These are phyloP conservation scores for Chaetomidium leptoderma DNA, from an alignment of 495 filamentous ascomycete species.

Conservation along the genomic window DNA sequence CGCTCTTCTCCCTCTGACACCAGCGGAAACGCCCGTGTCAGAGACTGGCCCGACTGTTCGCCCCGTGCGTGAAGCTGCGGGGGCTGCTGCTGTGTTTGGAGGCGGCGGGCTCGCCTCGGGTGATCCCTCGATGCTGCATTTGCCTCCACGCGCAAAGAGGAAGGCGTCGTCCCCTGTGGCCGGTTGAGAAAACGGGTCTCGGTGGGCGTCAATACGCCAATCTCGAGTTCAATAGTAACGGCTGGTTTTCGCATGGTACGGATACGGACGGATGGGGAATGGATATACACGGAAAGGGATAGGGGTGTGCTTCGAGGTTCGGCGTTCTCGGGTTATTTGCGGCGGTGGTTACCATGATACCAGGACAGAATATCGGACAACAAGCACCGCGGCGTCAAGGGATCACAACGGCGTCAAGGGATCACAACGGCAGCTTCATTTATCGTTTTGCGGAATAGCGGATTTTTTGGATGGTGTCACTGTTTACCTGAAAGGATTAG, in stretches of 20 bases:
- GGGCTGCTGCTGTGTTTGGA: slow-evolving; percentile 15
- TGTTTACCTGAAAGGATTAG: background rate
- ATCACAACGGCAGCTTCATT: background rate
- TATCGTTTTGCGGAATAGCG: background rate
- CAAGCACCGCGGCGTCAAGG: background rate
- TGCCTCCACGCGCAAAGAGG: slow-evolving; percentile 1
- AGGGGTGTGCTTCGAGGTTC: background rate
- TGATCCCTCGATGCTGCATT: background rate
- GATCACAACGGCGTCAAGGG: background rate
- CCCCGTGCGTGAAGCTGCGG: slow-evolving; percentile 1
- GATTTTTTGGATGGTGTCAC: background rate
- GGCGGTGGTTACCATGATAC: too few relatives aligned
- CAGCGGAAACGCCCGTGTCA: slow-evolving; percentile 38
- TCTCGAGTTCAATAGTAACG: background rate
- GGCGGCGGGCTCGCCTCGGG: background rate
- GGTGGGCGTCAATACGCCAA: background rate
- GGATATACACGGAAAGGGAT: background rate
- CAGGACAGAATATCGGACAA: background rate
- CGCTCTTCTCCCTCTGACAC: slow-evolving; percentile 41
- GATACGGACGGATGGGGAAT: background rate
- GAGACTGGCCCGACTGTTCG: slow-evolving; percentile 19
- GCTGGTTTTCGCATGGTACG: background rate
- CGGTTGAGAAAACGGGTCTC: slow-evolving; percentile 9
- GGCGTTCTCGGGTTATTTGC: background rate
- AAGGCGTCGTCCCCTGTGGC: slow-evolving; percentile 3